Evolutionary conservation across 2,329 filamentous ascomycete species (phyloP), one percentile per base, ranked within the genome.

Genomic region (Curvularia lunata): DNA sequence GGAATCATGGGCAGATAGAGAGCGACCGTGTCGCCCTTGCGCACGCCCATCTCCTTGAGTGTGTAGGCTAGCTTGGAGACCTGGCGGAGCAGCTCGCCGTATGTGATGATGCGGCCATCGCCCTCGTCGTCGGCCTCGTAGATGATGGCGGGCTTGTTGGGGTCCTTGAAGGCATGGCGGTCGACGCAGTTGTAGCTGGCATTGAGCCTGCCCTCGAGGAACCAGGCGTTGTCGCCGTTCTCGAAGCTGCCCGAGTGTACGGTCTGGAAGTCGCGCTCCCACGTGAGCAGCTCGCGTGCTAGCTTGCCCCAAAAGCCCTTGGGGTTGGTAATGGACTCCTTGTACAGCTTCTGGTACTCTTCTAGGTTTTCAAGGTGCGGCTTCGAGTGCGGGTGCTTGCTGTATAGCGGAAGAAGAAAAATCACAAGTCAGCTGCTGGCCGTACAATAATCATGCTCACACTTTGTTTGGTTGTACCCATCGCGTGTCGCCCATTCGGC

Each of bases 1-100:
- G 95, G 95, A 78, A 99, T 97, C 95, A 99, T 99, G 77, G 95
- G 95, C 65, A 99, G 82, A 83, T 99, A 99, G 66, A 99, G 91
- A 63, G 92, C 95, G 56, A 99, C 93, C 4, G 93, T 97, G 80
- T 99, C 95, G 54, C 95, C 95, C 84, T 97, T 98, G 82, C 90
- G 88, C 59, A 99, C 94, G 63, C 95, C 95, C 87, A 97, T 95
- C 81, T 94, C 86, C 84, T 93, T 97, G 68, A 99, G 85, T 23
- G 91, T 89, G 82, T 91, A 92, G 43, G 95, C 90, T 16, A 92
- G 87, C 78, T 87, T 90, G 72, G 90, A 97, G 50, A 99, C 94
- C 78, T 99, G 87, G 64, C 92, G 89, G 61, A 98, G 86, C 51
- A 99, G 89, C 84, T 99, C 93, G 70, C 90, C 86, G 71, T 98